Base-by-base conservation (phyloP, 1,284 basidiomycete genomes). In the Tausonia pullulans region DNA sequence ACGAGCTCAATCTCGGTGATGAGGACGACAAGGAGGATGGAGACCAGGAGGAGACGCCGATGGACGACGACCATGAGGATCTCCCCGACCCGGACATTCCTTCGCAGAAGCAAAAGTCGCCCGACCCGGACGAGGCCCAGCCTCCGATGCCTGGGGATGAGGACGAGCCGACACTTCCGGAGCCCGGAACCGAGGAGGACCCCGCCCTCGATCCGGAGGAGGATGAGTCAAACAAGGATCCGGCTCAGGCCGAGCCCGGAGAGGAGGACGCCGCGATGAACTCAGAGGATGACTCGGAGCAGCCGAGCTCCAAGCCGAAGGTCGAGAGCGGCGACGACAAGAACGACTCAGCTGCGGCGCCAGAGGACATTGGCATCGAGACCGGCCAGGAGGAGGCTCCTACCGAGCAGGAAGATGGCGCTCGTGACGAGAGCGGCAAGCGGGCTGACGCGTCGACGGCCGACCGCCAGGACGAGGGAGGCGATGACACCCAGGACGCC, bases 1-100 rank as follows among this genome's bases (percentile, higher is more conserved):
- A 92, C 50, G 85, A 91, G 69, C 79, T 94, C 74, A 79, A 90
- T 65, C 75, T 94, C 5, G 74, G 77, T 14, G 75, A 78, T 67
- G 76, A 77, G 16, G 76, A 76, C 44, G 79, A 78, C 45, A 76
- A 76, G 11, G 75, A 72, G 27, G 72, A 74, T n/a, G 70, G 70
- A 44, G 66, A 62, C 2, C 58, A 52, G 9, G 68, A 71, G 10
- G 72, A 71, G 48, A 69, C 68, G 2, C 66, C 52, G 3, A 65
- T 69, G 48, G 64, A 69, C 44, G 68, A 69, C 46, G 69, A 69
- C 60, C 27, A 27, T 27, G 27, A 27, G 64, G 55, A 9, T 67
- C 54, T 40, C 14, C 40, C 27, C 27, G 27, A 27, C 27, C 27
- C 27, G 27, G 27, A 27, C 27, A 27, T 16, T 40, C 63, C 58